Evolutionary conservation across 2,329 filamentous ascomycete genomes (phyloP).

Genomic region (Tolypocladium ophioglossoides): DNA sequence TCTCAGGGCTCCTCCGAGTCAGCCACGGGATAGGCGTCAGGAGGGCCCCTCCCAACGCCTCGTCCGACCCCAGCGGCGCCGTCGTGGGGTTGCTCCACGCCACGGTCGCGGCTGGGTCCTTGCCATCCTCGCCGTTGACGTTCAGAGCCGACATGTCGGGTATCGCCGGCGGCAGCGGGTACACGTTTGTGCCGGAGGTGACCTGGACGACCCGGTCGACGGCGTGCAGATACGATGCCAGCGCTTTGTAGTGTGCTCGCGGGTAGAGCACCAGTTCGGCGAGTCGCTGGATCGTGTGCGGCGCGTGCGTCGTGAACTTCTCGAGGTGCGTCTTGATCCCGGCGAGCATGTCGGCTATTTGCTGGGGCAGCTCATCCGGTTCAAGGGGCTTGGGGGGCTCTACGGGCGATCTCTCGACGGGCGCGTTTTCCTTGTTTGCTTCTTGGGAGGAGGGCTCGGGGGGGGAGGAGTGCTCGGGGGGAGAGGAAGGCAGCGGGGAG

Average conservation of each 20-base stretch:
- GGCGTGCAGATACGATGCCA: conserved; percentile 80
- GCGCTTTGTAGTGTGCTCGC: conserved; percentile 65
- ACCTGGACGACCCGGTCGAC: conserved; percentile 86
- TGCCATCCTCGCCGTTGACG: conserved; percentile 50
- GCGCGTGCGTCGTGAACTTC: conserved; percentile 65
- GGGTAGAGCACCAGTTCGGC: conserved; percentile 76
- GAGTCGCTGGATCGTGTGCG: conserved; percentile 86
- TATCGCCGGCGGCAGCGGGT: conserved; percentile 66
- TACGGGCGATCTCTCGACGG: conserved; percentile 24
- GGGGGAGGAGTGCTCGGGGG: conserved; percentile 30
- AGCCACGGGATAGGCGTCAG: conserved; percentile 94
- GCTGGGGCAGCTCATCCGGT: conserved; percentile 47
- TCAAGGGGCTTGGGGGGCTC: conserved; percentile 19
- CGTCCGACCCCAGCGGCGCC: conserved; percentile 63
- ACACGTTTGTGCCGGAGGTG: conserved; percentile 68
- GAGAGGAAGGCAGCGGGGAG: conserved; percentile 35
- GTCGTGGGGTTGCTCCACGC: conserved; percentile 37
- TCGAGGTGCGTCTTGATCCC: conserved; percentile 52
- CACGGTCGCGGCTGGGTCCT: conserved; percentile 25
- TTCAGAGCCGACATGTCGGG: conserved; percentile 45
- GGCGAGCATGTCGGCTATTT: conserved; percentile 50
- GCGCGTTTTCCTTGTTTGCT: conserved; percentile 59
- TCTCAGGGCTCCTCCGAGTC: conserved; percentile 25
- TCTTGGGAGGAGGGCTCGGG: conserved; percentile 37
- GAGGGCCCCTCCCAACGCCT: conserved; percentile 79